Evolutionary conservation across 2,329 filamentous ascomycete genomes (phyloP).

Genomic region (Seiridium cupressi): DNA sequence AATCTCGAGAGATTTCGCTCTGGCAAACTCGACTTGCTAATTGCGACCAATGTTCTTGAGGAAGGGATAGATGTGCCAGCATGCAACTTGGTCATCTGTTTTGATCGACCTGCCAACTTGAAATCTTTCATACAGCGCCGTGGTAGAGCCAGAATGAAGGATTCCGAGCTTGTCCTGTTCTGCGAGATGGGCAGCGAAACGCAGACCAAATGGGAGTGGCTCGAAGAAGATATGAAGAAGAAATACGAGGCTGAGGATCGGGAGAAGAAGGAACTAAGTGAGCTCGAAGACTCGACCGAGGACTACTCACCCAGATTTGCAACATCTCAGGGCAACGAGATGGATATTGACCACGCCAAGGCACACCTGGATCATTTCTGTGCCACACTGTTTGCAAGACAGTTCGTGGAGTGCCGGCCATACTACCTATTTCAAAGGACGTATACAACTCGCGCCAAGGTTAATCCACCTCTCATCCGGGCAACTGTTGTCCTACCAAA

Average conservation of each 20-base stretch:
- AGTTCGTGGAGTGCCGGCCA: conserved; percentile 64
- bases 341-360: conserved; percentile 73
- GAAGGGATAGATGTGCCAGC: conserved; percentile 68
- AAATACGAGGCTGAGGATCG: conserved; percentile 66
- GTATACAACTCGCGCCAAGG: conserved; percentile 22
- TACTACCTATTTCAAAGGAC: conserved; percentile 58
- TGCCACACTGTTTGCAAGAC: conserved; percentile 51
- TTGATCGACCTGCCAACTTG: conserved; percentile 46
- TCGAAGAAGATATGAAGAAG: conserved; percentile 73
- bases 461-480: conserved; percentile 29
- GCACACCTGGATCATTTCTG: conserved; percentile 85
- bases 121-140: conserved; percentile 60
- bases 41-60: conserved; percentile 64
- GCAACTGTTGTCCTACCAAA: conserved; percentile 71
- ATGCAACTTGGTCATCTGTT: conserved; percentile 62
- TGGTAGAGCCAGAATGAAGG: conserved; percentile 48
- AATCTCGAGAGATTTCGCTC: conserved; percentile 49
- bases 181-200: conserved; percentile 27
- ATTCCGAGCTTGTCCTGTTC: conserved; percentile 50
- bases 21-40: conserved; percentile 54
- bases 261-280: conserved; percentile 40
- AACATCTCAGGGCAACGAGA: conserved; percentile 51
- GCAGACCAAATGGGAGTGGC: conserved; percentile 54
- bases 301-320: conserved; percentile 31
- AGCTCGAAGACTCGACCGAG: conserved; percentile 43